Evolutionary conservation across 164 flowering plant genomes (phyloP), one percentile per base, ranked within the genome.

Genomic region (Stephania cephalantha): DNA sequence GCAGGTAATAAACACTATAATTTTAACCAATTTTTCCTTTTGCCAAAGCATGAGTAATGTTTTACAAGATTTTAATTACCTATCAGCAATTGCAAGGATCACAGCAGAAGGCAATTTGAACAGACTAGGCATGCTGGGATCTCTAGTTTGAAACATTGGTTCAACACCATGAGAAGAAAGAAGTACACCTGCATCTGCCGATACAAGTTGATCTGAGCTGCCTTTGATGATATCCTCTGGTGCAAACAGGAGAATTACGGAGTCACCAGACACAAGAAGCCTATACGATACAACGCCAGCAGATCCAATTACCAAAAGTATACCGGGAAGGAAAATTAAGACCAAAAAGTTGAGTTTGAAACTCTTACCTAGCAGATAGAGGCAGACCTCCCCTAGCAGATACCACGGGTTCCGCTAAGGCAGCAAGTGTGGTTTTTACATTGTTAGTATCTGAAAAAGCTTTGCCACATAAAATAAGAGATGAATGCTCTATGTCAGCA

Each of bases 351-450:
- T 10, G 18, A 20, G 30, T 15, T 15, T 11, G 63, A 29, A 2
- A 71, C 70, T 66, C 25, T 13, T 82, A 88, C 89, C 86, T 85
- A 29, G 85, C 89, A 68, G 85, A 77, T 46, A 88, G 68, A 76
- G 84, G 88, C 75, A 88, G 75, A 17, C 87, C 89, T 64, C 84
- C 86, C 22, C 89, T 80, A 70, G 89, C 86, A 80, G 78, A 78
- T 46, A 88, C 81, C 64, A 85, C 73, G 42, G 86, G 88, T 67
- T 74, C 88, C 73, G 88, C 86, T 52, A 86, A 22, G 55, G 86
- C 81, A 79, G 83, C 74, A 31, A 88, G 81, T 64, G 84, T 81
- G 68, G 77, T 82, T 77, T 85, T 88, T 48, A 69, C 46, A 75
- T 79, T 84, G 70, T 78, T 75, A 42, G 69, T 66, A 78, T 86